Base-by-base conservation (phyloP, 1,139 yeast species). In the Yamadazyma dendronema region DNA sequence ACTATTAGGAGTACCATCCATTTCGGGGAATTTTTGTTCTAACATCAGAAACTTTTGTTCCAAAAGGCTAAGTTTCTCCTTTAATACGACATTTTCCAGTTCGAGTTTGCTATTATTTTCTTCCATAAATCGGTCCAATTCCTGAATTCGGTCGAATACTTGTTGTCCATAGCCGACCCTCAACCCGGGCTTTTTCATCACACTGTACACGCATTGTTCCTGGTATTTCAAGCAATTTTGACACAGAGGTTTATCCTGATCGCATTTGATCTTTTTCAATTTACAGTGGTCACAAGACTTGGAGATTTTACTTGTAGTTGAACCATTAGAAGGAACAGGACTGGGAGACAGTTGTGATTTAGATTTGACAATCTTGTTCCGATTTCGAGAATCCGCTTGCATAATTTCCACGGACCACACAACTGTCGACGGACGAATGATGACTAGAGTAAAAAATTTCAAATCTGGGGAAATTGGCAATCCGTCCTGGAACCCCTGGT, bases 281-380 rank as follows among this genome's bases (percentile, higher is more conserved):
- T 65, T 64, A 49, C 74, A 67, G 12, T 51, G 48, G 37, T 64
- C 68, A 45, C 71, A 67, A 5, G 62, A 54, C 35, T 47, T 52
- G 27, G 60, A 49, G 6, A 53, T 33, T 31, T 43, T 54, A 7
- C 14, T 10, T n/a, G 31, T 9, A n/a, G n/a, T n/a, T n/a, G n/a
- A n/a, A n/a, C n/a, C n/a, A n/a, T n/a, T n/a, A n/a, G n/a, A n/a
- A n/a, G n/a, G n/a, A n/a, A n/a, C n/a, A n/a, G n/a, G n/a, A n/a
- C n/a, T n/a, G 13, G 31, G 10, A 17, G 23, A 7, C 23, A 17
- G 23, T 10, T 22, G 23, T 17, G 23, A 17, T 10, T 15, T 8
- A 13, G 4, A 8, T 4, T 6, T 29, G n/a, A n/a, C n/a, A n/a
- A n/a, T n/a, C n/a, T n/a, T 11, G 11, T n/a, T 28, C 17, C 30